Conservation (phyloP, 306 rosid genomes). For the Casuarina cunninghamiana region DNA sequence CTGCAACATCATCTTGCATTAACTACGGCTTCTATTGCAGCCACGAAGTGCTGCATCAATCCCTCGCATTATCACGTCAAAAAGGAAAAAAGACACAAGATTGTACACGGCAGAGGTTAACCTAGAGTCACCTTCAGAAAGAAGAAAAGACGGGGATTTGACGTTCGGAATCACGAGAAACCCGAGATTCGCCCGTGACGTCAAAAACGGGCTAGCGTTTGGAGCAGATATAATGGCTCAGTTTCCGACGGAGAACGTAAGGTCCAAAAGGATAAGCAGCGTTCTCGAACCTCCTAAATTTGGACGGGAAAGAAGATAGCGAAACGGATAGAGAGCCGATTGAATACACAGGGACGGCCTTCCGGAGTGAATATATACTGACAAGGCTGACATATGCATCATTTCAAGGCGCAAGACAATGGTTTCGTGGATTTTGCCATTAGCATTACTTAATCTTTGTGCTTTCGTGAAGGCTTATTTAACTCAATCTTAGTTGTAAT, state of each 20-base stretch:
- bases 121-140: background rate
- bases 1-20: background rate
- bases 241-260: background rate
- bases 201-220: background rate
- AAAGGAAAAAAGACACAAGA: background rate
- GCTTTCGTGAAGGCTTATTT: no score
- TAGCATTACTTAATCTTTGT: no score
- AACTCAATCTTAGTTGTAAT: no score
- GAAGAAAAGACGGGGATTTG: background rate
- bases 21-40: background rate
- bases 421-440: no score
- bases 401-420: no score
- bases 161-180: background rate
- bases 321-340: background rate
- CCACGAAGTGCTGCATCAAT: background rate
- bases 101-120: background rate
- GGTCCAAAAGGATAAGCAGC: background rate
- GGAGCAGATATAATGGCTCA: background rate
- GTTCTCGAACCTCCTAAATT: background rate
- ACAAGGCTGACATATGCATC: no score
- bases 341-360: no score
- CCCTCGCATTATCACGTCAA: background rate
- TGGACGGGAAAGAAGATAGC: background rate
- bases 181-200: background rate
- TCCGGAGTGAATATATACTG: no score